Evolutionary conservation across 2,329 filamentous ascomycete genomes (phyloP).

Genomic region (Alternaria consortialis): DNA sequence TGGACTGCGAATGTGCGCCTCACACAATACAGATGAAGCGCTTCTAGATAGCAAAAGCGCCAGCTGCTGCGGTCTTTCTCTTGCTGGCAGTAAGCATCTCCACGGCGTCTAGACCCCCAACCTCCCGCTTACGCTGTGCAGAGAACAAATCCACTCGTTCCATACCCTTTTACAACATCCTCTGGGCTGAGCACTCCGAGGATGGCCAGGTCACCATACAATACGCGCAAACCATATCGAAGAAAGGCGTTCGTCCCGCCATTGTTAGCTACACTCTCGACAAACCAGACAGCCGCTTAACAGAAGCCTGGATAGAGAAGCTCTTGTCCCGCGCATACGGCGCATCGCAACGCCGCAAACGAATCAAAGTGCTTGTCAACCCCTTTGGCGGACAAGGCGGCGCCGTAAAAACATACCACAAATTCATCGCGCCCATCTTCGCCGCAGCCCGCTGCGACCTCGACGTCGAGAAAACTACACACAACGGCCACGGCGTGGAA

Average conservation of each 20-base stretch:
- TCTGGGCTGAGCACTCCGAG: slow-evolving; percentile 76
- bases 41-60: slow-evolving; percentile 58
- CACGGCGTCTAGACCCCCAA: not conserved
- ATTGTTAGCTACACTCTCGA: slow-evolving; percentile 70
- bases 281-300: slow-evolving; percentile 59
- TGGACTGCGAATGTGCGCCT: slow-evolving; percentile 1
- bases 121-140: slow-evolving; percentile 31
- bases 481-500: slow-evolving; percentile 79
- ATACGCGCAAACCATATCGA: slow-evolving; percentile 69
- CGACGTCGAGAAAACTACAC: slow-evolving; percentile 75
- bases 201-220: slow-evolving; percentile 71
- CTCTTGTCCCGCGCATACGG: slow-evolving; percentile 77
- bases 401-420: slow-evolving; percentile 76
- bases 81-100: slow-evolving; percentile 55
- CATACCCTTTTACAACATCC: slow-evolving; percentile 82
- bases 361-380: slow-evolving; percentile 89
- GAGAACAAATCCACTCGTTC: slow-evolving; percentile 61
- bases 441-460: slow-evolving; percentile 80
- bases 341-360: slow-evolving; percentile 72
- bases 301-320: slow-evolving; percentile 68
- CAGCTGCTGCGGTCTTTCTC: slow-evolving; percentile 65
- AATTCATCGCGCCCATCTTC: slow-evolving; percentile 81
- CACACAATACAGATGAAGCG: slow-evolving; percentile 60
- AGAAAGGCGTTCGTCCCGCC: slow-evolving; percentile 67
- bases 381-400: slow-evolving; percentile 86